These are phyloP conservation scores for Metarhizium guizhouense DNA, from an alignment of 2,329 filamentous ascomycete species.

Conservation along the genomic window DNA sequence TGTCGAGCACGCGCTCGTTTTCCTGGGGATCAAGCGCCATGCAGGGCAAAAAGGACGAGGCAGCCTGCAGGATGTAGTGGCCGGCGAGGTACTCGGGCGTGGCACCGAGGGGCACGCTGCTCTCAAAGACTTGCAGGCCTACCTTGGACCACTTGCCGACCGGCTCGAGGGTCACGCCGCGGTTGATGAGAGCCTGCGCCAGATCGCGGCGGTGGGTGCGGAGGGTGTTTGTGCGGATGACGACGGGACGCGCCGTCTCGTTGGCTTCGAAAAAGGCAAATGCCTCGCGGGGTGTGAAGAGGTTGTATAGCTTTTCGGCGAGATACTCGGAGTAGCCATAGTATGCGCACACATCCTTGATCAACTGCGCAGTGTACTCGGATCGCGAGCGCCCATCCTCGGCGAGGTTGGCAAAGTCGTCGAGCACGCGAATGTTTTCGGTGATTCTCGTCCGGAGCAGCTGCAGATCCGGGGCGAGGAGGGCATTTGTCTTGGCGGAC, in stretches of 20 bases:
- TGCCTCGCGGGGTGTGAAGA: conserved; percentile 88
- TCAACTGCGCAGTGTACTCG: conserved; percentile 78
- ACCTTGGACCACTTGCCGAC: conserved; percentile 99
- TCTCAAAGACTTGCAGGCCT: conserved; percentile 92
- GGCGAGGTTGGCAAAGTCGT: conserved; percentile 74
- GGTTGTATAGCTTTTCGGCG: conserved; percentile 89
- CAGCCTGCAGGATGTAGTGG: conserved; percentile 96
- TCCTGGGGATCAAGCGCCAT: conserved; percentile 96
- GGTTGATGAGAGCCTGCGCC: conserved; percentile 88
- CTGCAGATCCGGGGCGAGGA: conserved; percentile 82
- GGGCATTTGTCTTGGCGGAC: conserved; percentile 48
- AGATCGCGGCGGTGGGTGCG: conserved; percentile 69
- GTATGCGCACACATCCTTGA: conserved; percentile 91
- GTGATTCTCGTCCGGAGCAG: conserved; percentile 82
- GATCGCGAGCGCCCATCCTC: conserved; percentile 74
- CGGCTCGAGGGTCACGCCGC: conserved; percentile 90
- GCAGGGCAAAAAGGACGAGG: conserved; percentile 91
- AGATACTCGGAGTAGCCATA: conserved; percentile 93
- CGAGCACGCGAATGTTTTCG: conserved; percentile 84
- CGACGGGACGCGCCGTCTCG: conserved; percentile 85
- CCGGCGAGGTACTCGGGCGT: conserved; percentile 96
- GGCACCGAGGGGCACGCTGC: conserved; percentile 74
- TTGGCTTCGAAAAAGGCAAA: conserved; percentile 99
- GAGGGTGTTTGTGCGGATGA: conserved; percentile 94
- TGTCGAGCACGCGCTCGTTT: conserved; percentile 79